A percentile compares a stretch with the other conserved stretches of the same genome.
phyloP scores from a whole-genome alignment of 495 filamentous ascomycete genomes.

The Neurospora terricola region DNA sequence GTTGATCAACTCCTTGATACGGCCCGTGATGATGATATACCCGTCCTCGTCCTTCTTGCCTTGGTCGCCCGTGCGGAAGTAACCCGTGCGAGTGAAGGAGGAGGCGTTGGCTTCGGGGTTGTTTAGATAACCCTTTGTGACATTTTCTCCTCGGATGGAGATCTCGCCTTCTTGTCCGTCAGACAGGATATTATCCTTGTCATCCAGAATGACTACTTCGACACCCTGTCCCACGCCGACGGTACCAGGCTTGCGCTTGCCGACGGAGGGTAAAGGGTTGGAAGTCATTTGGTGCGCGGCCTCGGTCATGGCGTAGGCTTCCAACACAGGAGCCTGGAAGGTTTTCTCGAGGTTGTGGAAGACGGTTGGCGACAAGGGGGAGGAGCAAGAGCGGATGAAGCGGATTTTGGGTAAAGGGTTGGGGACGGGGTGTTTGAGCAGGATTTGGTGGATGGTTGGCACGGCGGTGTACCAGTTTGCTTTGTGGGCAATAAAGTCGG shows the following conservation, averaged over 20 bases:
- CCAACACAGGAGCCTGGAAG: slow-evolving; percentile 69
- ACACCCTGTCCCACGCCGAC: slow-evolving; percentile 76
- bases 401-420: slow-evolving; percentile 58
- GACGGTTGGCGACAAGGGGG: slow-evolving; percentile 63
- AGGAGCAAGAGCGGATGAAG: slow-evolving; percentile 82
- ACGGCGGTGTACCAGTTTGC: slow-evolving; percentile 88
- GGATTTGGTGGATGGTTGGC: slow-evolving; percentile 81
- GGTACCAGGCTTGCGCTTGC: slow-evolving; percentile 61
- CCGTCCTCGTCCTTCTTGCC: slow-evolving; percentile 64
- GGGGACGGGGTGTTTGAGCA: slow-evolving; percentile 60
- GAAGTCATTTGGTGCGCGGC: slow-evolving; percentile 84
- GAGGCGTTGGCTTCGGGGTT: slow-evolving; percentile 61
- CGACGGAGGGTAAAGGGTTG: slow-evolving; percentile 63
- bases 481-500: slow-evolving; percentile 49
- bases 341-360: slow-evolving; percentile 64
- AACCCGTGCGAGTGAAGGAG: slow-evolving; percentile 53
- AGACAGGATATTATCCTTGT: slow-evolving; percentile 48
- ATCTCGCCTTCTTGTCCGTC: slow-evolving; percentile 66
- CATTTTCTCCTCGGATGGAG: slow-evolving; percentile 67
- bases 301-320: slow-evolving; percentile 90
- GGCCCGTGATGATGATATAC: slow-evolving; percentile 66
- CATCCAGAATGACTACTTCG: slow-evolving; percentile 65
- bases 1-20: slow-evolving; percentile 80
- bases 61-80: slow-evolving; percentile 80
- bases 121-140: slow-evolving; percentile 75